phyloP scores from a whole-genome alignment of 257 asterid species.

The Solanum sitiens region DNA sequence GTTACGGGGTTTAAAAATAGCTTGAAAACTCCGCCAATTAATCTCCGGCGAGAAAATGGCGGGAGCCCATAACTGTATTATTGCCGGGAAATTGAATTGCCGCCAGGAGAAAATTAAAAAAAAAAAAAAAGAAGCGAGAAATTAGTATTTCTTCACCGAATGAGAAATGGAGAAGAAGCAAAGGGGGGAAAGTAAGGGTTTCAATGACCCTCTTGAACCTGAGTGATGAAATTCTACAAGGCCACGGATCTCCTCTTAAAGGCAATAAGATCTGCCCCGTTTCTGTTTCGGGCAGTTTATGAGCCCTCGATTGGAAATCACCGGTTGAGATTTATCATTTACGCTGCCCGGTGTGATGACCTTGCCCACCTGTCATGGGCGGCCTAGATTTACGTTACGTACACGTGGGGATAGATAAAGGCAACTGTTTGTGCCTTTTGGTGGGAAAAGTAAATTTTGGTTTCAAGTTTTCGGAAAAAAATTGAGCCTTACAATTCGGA shows the following conservation, averaged over 20 bases:
- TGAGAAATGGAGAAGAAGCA: neutral
- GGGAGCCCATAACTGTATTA: slow-evolving; percentile 7
- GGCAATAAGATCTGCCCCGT: slow-evolving; percentile 17
- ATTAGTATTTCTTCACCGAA: neutral
- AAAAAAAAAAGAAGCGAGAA: neutral
- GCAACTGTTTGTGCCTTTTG: neutral
- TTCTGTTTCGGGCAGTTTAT: slow-evolving; percentile 18
- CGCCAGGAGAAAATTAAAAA: neutral
- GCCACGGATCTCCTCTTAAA: slow-evolving; percentile 10
- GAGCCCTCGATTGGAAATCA: slow-evolving; percentile 3
- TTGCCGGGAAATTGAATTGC: neutral
- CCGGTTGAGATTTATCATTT: neutral
- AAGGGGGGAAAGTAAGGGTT: slow-evolving; percentile 1
- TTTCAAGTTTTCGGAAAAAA: neutral
- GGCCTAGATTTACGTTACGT: slow-evolving; percentile 11
- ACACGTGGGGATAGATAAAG: slow-evolving; percentile 6
- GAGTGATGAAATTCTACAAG: neutral
- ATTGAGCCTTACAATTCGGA: neutral
- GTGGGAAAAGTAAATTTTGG: slow-evolving; percentile 1
- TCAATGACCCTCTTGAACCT: slow-evolving; percentile 3
- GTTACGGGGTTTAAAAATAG: neutral
- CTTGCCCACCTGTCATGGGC: slow-evolving; percentile 11
- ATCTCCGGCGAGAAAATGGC: slow-evolving; percentile 17
- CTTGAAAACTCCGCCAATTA: neutral
- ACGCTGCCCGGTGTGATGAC: slow-evolving; percentile 12